These are phyloP conservation scores for Cercophora newfieldiana DNA, from an alignment of 495 filamentous ascomycete species.

Conservation along the genomic window DNA sequence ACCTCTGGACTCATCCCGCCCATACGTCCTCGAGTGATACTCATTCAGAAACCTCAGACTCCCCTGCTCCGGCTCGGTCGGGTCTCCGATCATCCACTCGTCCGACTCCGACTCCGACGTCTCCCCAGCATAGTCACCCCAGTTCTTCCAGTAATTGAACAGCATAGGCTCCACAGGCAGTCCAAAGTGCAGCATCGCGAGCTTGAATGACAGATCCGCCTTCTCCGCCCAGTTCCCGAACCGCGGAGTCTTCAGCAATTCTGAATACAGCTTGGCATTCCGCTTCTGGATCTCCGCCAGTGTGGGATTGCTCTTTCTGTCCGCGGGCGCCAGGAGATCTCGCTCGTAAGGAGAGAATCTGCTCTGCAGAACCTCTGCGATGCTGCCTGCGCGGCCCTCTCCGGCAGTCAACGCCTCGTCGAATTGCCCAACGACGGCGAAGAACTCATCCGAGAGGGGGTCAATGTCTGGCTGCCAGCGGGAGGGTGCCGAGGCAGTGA, in stretches of 20 bases:
- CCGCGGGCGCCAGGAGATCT: conserved; percentile 21
- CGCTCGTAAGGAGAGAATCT: conserved; percentile 23
- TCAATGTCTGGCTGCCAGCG: conserved; percentile 23
- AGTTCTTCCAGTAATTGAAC: conserved; percentile 3
- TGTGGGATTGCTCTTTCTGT: conserved; percentile 12
- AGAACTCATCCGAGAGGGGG: conserved; percentile 18
- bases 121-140: background rate
- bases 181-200: conserved; percentile 31
- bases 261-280: conserved; percentile 21
- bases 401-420: background rate
- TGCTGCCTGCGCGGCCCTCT: conserved; percentile 8
- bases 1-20: conserved; percentile 8
- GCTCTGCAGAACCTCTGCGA: conserved; percentile 18
- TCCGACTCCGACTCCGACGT: background rate
- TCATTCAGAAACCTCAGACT: conserved; percentile 21
- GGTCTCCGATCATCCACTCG: conserved; percentile 12
- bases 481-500: background rate
- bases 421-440: conserved; percentile 6
- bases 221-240: conserved; percentile 2
- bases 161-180: conserved; percentile 31
- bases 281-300: conserved; percentile 23
- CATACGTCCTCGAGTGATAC: conserved; percentile 14
- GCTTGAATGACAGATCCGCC: conserved; percentile 28
- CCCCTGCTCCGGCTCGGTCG: background rate
- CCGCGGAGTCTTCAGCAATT: conserved; percentile 13